These are phyloP conservation scores for Ceratobasidium sp. DNA, from an alignment of 1,284 basidiomycete genomes.

Conservation along the genomic window DNA sequence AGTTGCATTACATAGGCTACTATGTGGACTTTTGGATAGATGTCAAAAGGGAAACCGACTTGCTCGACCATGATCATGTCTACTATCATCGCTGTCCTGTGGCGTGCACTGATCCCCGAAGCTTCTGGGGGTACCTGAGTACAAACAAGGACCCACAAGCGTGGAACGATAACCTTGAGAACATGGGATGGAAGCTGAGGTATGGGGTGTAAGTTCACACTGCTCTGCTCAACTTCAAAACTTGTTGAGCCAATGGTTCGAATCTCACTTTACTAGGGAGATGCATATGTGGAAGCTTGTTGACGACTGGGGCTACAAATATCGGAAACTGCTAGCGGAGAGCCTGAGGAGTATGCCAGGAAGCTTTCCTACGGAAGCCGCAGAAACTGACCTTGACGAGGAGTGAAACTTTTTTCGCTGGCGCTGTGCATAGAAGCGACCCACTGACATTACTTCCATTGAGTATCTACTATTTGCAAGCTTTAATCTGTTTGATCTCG, in stretches of 20 bases:
- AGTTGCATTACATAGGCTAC: neutral
- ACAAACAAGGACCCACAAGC: neutral
- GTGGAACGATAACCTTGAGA: neutral
- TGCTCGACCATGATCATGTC: neutral
- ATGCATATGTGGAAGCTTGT: neutral
- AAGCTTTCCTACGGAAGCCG: neutral
- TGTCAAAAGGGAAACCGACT: neutral
- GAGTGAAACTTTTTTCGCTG: no score
- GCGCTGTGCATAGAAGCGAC: no score
- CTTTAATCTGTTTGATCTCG: no score
- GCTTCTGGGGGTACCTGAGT: slow-evolving; percentile 17
- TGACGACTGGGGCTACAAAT: slow-evolving; percentile 1
- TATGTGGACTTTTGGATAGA: neutral
- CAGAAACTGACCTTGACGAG: neutral
- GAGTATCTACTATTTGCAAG: no score
- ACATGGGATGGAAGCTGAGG: neutral
- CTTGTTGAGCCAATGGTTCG: no score
- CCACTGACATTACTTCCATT: no score
- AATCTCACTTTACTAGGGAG: no score
- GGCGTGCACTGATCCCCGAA: neutral
- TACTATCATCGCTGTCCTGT: neutral
- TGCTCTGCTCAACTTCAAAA: no score
- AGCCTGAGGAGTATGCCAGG: neutral
- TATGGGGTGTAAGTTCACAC: neutral
- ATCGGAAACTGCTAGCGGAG: neutral